Evolutionary conservation across 148 eudicot genomes (phyloP).

Genomic region (Fagopyrum homotropicum): DNA sequence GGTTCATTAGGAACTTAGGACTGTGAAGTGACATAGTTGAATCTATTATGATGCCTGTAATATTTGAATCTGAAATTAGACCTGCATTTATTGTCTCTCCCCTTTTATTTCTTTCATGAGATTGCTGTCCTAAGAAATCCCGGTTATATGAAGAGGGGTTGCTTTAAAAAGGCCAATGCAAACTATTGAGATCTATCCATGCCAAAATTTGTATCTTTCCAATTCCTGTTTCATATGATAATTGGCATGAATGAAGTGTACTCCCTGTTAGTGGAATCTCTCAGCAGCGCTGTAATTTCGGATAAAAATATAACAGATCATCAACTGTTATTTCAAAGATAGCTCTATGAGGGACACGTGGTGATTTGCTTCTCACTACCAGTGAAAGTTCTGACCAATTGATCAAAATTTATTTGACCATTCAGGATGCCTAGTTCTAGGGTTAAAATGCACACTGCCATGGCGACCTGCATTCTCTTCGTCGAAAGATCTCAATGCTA

Average conservation of each 20-base stretch:
- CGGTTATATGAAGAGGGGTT: background rate
- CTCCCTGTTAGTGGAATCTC: background rate
- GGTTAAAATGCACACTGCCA: background rate
- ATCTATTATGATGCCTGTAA: background rate
- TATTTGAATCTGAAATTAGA: background rate
- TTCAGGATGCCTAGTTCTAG: background rate
- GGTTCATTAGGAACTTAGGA: background rate
- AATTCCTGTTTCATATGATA: background rate
- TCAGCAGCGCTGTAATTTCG: background rate
- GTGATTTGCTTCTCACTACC: background rate
- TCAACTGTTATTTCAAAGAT: background rate
- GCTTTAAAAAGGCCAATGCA: background rate
- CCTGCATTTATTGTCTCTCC: background rate
- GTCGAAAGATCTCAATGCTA: background rate
- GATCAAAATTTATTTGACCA: background rate
- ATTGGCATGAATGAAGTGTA: background rate
- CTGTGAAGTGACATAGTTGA: background rate
- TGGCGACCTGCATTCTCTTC: background rate
- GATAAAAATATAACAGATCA: background rate
- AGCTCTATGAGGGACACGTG: background rate
- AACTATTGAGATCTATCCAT: background rate
- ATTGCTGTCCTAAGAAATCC: background rate
- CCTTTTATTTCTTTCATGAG: background rate
- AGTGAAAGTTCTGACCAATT: background rate
- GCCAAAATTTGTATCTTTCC: background rate